Conservation (phyloP, 805 yeast species). For the Blastobotrys terrestris region DNA sequence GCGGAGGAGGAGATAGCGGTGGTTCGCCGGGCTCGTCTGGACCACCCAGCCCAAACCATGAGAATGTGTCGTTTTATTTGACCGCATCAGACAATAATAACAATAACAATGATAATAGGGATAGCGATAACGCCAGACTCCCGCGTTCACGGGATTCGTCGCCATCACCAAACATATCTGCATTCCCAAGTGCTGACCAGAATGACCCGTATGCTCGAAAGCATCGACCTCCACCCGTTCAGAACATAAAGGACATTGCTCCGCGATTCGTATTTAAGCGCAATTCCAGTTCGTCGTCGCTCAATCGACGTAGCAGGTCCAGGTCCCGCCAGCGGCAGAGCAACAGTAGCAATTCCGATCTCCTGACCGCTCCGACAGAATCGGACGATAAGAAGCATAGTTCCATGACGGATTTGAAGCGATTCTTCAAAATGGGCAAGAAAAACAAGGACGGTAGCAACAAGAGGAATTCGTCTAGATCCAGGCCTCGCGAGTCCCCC, state of each 20-base stretch:
- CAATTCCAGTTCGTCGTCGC: background rate
- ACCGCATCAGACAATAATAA: background rate
- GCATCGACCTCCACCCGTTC: slow-evolving; percentile 23
- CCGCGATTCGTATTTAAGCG: slow-evolving; percentile 30
- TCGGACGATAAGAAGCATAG: slow-evolving; percentile 19
- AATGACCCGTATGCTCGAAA: slow-evolving; percentile 32
- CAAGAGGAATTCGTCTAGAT: slow-evolving; percentile 3
- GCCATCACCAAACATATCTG: slow-evolving; percentile 12
- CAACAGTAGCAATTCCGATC: slow-evolving; percentile 1
- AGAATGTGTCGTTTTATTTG: slow-evolving; percentile 3
- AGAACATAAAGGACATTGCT: slow-evolving; percentile 26
- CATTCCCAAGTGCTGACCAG: slow-evolving; percentile 20
- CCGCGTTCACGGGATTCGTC: slow-evolving; percentile 12
- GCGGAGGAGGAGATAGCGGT: background rate
- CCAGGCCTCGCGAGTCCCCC: background rate
- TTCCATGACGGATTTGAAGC: slow-evolving; percentile 35
- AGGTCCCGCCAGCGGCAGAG: background rate
- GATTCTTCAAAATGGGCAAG: slow-evolving; percentile 36
- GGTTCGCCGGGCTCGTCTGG: slow-evolving; percentile 1
- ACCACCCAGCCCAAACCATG: background rate
- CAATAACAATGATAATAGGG: background rate
- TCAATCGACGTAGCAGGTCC: background rate
- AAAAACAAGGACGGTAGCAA: slow-evolving; percentile 9
- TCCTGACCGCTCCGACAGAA: slow-evolving; percentile 1
- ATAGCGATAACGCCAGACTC: background rate